Evolutionary conservation across 192 early-diverging fungal species (phyloP).

Genomic region (Coemansia nantahalensis): DNA sequence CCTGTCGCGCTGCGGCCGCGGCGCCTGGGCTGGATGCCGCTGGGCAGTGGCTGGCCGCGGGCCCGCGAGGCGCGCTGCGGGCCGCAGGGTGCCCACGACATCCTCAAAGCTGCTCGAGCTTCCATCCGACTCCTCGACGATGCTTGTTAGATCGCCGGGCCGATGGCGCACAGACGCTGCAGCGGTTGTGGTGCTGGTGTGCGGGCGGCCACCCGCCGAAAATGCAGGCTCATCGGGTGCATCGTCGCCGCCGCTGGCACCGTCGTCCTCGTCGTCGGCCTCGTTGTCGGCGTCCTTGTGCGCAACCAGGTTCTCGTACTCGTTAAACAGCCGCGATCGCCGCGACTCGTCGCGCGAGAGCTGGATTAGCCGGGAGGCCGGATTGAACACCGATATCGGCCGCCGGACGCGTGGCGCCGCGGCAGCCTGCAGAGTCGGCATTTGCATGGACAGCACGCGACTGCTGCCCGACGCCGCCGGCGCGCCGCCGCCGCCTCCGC

Average conservation of each 20-base stretch:
- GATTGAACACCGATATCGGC: conserved; percentile 37
- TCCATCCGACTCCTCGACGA: conserved; percentile 24
- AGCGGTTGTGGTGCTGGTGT: too few species aligned
- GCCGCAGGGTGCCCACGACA: conserved; percentile 3
- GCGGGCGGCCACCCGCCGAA: too few species aligned
- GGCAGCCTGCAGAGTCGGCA: conserved; percentile 9
- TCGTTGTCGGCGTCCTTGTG: conserved; percentile 22
- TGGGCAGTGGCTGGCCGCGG: conserved; percentile 15
- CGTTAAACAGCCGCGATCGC: conserved; percentile 42
- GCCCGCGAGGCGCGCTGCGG: not conserved
- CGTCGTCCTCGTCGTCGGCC: conserved; percentile 26
- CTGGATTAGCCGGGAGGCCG: conserved; percentile 20
- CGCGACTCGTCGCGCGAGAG: conserved; percentile 49
- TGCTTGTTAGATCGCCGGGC: conserved; percentile 13
- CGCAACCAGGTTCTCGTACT: conserved; percentile 45
- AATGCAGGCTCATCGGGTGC: not conserved
- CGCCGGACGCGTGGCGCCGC: conserved; percentile 10
- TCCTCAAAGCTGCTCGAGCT: conserved; percentile 16
- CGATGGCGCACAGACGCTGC: not conserved
- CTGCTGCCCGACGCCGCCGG: not conserved
- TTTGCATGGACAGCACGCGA: conserved; percentile 24
- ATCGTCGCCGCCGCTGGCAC: conserved; percentile 6
- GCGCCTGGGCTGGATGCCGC: not conserved
- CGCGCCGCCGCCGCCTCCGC: not conserved
- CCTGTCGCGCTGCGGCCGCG: not conserved